phyloP scores from a whole-genome alignment of 257 asterid species.

The Eustoma russellianum region DNA sequence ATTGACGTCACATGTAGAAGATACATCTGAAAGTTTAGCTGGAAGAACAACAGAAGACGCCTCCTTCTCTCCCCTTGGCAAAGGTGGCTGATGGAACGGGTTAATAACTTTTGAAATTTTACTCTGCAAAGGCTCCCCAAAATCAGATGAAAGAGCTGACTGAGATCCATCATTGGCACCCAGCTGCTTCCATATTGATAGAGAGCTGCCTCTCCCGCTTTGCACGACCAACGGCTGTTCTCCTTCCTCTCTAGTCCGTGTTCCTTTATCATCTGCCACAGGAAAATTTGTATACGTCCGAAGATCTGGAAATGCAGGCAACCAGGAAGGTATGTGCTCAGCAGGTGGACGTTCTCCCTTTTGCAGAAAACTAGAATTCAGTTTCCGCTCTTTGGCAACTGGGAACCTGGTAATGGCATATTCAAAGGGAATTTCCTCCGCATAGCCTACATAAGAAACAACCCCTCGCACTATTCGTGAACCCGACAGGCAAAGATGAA shows the following conservation, averaged over 20 bases:
- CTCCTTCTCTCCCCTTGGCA: constrained; percentile 53
- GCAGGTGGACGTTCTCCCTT: constrained; percentile 37
- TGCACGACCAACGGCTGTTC: constrained; percentile 27
- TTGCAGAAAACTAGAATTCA: constrained; percentile 34
- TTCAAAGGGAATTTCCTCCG: constrained; percentile 64
- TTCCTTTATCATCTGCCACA: constrained; percentile 22
- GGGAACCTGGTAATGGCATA: constrained; percentile 54
- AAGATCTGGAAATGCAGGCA: constrained; percentile 22
- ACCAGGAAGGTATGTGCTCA: constrained; percentile 61
- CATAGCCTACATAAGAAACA: constrained; percentile 26
- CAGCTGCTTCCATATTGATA: constrained; percentile 28
- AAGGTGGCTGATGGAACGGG: constrained; percentile 62
- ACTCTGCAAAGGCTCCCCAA: constrained; percentile 33
- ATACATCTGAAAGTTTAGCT: constrained; percentile 33
- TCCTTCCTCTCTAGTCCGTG: constrained; percentile 16
- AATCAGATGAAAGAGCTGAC: constrained; percentile 24
- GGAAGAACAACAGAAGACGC: constrained; percentile 42
- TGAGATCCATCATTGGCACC: constrained; percentile 36
- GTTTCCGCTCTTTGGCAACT: constrained; percentile 35
- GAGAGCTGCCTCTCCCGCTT: constrained; percentile 26
- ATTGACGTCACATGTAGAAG: constrained; percentile 18
- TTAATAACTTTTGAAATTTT: constrained; percentile 35
- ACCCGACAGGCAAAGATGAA: constrained; percentile 37
- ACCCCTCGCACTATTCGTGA: constrained; percentile 57
- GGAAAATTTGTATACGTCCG: constrained; percentile 23